Base-by-base conservation (phyloP, 805 yeast species). In the Candida suzukii region DNA sequence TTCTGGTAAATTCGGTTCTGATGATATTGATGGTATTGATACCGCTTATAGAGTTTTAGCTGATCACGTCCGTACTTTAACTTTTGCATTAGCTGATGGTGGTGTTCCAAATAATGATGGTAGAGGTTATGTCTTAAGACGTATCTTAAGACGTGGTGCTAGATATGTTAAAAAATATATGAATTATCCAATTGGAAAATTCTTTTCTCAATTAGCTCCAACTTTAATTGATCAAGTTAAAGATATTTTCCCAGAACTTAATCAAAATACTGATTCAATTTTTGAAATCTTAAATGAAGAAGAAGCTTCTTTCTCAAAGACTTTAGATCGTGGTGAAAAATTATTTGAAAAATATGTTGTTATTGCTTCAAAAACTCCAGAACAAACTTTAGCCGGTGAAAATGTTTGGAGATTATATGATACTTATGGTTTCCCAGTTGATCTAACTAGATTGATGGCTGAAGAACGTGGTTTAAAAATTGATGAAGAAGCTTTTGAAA, bases 61-160 rank as follows among this genome's bases (percentile, higher is more conserved):
- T 42, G 99, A 93, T 67, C 99, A 93, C 62, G 97, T 93, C 29
- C 83, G 99, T 67, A 93, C 99, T 21, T 74, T 93, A 61, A 87
- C 96, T 2, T 87, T 93, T 64, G 97, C 99, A 38, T 74, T 93
- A 45, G 86, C 95, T 31, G 99, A 93, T 64, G 99, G 99, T 57
- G 99, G 99, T 58, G 97, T 93, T 43, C 99, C 99, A 59, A 93
- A 93, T 68, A 93, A 90, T 58, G 99, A 93, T 61, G 99, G 99
- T 55, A 83, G 99, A 69, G 99, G 99, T 55, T 93, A 93, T 58
- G 99, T 93, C 35, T 71, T 93, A 63, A 83, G 99, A 70, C 84
- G 99, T 71, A 90, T 93, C 53, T 72, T 93, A 57, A 84, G 99
- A 73, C 84, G 99, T 73, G 99, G 99, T 57, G 87, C 96, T 31